Percentiles rank a stretch among this genome's conserved stretches.
phyloP scores from a whole-genome alignment of 2,329 filamentous ascomycete genomes.

The Fusarium chaquense region DNA sequence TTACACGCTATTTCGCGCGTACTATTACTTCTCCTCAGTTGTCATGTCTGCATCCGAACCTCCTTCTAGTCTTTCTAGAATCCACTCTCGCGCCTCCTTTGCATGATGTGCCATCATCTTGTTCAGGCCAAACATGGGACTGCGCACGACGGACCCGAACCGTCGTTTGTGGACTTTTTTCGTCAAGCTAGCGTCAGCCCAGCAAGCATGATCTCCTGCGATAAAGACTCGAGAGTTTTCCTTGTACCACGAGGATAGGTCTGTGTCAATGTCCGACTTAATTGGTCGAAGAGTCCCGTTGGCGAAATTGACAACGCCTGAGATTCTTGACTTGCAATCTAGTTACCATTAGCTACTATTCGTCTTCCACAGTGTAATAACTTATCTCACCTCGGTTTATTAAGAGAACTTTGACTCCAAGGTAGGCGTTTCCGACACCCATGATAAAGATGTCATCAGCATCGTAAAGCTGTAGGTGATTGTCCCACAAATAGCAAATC shows the following conservation, averaged over 20 bases:
- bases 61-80: constrained; percentile 56
- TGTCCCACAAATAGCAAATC: constrained; percentile 93
- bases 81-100: constrained; percentile 64
- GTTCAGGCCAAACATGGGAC: constrained; percentile 61
- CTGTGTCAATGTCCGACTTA: constrained; percentile 80
- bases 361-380: constrained; percentile 1
- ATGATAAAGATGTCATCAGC: constrained; percentile 83
- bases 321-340: constrained; percentile 75
- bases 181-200: constrained; percentile 71
- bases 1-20: neutral
- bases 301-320: constrained; percentile 84
- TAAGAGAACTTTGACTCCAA: constrained; percentile 84
- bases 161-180: constrained; percentile 70
- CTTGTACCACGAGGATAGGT: constrained; percentile 84
- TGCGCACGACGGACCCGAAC: constrained; percentile 69
- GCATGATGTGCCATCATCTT: constrained; percentile 69
- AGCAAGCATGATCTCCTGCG: constrained; percentile 79
- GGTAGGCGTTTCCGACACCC: constrained; percentile 89
- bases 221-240: constrained; percentile 85
- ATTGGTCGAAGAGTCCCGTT: constrained; percentile 81
- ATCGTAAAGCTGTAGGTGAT: constrained; percentile 86
- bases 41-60: constrained; percentile 59
- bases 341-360: constrained; percentile 30
- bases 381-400: constrained; percentile 73
- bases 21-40: constrained; percentile 60